Evolutionary conservation across 208 protist genomes (phyloP), one percentile per base, ranked within the genome.

Genomic region (Angomonas desouzai): DNA sequence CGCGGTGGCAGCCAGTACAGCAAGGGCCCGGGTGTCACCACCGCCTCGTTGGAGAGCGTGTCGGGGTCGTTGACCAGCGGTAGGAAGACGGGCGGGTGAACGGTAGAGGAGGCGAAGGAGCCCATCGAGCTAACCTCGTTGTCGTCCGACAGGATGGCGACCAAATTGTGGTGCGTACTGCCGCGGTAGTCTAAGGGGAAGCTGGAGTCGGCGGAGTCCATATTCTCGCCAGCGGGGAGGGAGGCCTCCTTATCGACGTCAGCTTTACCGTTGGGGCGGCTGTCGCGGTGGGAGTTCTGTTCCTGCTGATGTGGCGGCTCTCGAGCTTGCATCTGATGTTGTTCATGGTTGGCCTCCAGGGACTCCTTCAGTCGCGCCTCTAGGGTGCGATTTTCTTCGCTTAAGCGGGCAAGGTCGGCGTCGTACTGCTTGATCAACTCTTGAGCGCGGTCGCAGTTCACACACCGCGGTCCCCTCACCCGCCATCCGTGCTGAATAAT

Each of bases 401-500:
- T 53, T 6, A 61, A 57, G 18, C 55, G 53, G 9, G 34, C 47
- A 20, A 74, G 47, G 47, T 75, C 65, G 33, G 11, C 30, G 38
- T 67, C 58, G 16, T 77, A 48, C 61, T 57, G 51, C 29, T 9
- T 0, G 16, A 77, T 20, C 1, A 30, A 28, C 34, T 72, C 60
- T 40, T 43, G 30, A 11, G 62, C 33, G 13, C 48, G 43, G 1
- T 55, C 47, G 63, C 75, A 81, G 36, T 65, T 66, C 20, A 20
- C 60, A 58, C 74, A 79, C 18, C 64, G 51, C 28, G 64, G 53
- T 2, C 40, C 66, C 13, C 49, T 40, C 45, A 66, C 55, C 29
- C 29, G 23, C 51, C 63, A 55, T n/a, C 59, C 55, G 47, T 65
- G 61, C 36, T 81, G 69, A 13, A 68, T 64, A 29, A 81, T 64